Conservation (phyloP, 148 eudicot genomes). For the Diospyros kaki region DNA sequence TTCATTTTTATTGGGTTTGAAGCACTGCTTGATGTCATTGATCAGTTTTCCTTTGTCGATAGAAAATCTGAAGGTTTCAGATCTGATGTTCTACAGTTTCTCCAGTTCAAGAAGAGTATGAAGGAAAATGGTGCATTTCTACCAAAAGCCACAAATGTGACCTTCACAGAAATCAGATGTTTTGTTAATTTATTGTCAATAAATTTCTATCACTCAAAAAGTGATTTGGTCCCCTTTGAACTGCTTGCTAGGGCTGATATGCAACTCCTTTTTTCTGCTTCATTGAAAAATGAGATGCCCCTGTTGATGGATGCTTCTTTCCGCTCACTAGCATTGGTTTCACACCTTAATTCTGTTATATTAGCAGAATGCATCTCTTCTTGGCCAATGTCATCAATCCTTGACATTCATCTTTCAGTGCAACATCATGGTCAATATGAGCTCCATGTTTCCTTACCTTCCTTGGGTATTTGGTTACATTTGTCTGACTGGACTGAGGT, state of each 20-base stretch:
- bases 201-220: conserved; percentile 27
- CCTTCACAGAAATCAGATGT: conserved; percentile 39
- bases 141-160: conserved; percentile 27
- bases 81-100: conserved; percentile 56
- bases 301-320: conserved; percentile 39
- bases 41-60: conserved; percentile 52
- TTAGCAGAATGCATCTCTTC: conserved; percentile 52
- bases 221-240: conserved; percentile 28
- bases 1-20: conserved; percentile 40
- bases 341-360: conserved; percentile 36
- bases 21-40: conserved; percentile 50
- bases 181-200: conserved; percentile 41
- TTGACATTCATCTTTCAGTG: conserved; percentile 40
- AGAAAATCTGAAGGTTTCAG: conserved; percentile 46
- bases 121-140: conserved; percentile 23
- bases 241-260: conserved; percentile 52
- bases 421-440: conserved; percentile 31
- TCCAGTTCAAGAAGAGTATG: conserved; percentile 35
- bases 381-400: conserved; percentile 40
- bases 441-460: conserved; percentile 53
- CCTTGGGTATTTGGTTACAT: conserved; percentile 69
- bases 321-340: conserved; percentile 44
- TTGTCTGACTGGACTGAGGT: conserved; percentile 59
- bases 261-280: conserved; percentile 48
- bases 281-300: conserved; percentile 42